These are phyloP conservation scores for Intubia oerlemansii DNA, from an alignment of 2,329 filamentous ascomycete genomes.

Conservation along the genomic window DNA sequence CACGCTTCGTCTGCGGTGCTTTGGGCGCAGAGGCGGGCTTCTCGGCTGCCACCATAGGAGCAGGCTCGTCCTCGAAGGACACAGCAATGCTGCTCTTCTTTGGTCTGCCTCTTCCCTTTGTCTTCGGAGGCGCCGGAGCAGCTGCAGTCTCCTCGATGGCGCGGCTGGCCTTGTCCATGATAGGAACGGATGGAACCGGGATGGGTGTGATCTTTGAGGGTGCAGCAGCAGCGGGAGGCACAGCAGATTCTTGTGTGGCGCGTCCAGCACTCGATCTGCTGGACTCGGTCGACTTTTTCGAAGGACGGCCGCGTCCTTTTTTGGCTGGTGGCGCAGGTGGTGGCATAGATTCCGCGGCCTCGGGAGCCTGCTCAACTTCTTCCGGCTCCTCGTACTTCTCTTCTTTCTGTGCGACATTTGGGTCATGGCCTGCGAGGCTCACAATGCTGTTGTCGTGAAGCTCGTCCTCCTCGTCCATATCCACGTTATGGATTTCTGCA, in stretches of 20 bases:
- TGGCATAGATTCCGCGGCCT: no score
- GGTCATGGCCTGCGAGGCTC: conserved; percentile 6
- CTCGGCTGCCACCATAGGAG: background rate
- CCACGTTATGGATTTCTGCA: background rate
- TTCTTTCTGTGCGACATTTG: no score
- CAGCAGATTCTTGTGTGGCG: background rate
- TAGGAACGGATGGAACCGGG: conserved; percentile 1
- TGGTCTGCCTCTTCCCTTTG: no score
- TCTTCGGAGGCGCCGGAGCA: background rate
- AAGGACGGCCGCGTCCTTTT: conserved; percentile 13
- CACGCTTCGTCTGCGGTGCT: conserved; percentile 1
- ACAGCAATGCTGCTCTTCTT: background rate
- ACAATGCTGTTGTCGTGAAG: conserved; percentile 10
- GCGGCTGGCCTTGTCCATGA: no score
- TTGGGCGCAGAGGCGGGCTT: no score
- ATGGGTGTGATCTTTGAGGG: conserved; percentile 3
- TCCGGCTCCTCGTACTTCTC: no score
- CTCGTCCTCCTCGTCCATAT: conserved; percentile 5
- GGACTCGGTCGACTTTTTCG: conserved; percentile 11
- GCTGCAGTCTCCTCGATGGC: no score
- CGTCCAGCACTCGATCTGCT: conserved; percentile 1
- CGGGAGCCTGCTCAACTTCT: no score
- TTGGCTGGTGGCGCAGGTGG: conserved; percentile 8
- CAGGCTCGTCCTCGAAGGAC: background rate
- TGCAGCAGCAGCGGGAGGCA: background rate